Base-by-base conservation (phyloP, 75 land plant species). In the Cunninghamia lanceolata region DNA sequence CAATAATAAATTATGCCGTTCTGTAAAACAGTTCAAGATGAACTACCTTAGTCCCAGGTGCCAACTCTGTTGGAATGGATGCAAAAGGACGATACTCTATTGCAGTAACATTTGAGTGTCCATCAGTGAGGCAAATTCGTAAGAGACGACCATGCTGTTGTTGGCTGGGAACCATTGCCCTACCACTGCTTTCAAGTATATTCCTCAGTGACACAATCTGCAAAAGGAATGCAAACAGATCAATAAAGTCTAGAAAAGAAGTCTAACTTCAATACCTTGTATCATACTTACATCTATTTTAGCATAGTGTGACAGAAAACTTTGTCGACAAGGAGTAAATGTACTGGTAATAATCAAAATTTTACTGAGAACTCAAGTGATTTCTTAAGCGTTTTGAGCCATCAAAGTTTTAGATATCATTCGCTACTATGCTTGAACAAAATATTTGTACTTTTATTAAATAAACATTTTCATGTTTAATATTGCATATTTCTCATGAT, bases 31-130 rank as follows among this genome's bases (percentile, higher is more conserved):
- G 43, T 11, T 50, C 79, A 84, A 78, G 50, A 34, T 19, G 82
- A 70, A 80, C n/a, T 84, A 96, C 98, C 95, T 96, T 96, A 1
- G 91, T 93, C 46, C 98, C 98, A 85, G 98, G 97, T 86, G 93
- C 87, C 79, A 94, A 85, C 21, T 95, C 93, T 17, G 92, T 84
- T 38, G 91, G 88, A 78, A 96, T 84, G 3, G 91, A 86, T 6
- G 92, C 91, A 15, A 95, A 88, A 21, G 88, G 91, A 63, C 85
- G 84, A 75, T 92, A 94, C 92, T 96, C 98, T 9, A 96, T 84
- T 13, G 97, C 96, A 34, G 88, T 90, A 17, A 93, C 86, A 80
- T 90, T 90, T 25, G 89, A 71, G 77, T 88, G 88, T 32, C 98
- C 98, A 89, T 96, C 98, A 21, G 97, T 93, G 50, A 96, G 95